Evolutionary conservation across 495 filamentous ascomycete genomes (phyloP).

Genomic region (Cairneyella variabilis): DNA sequence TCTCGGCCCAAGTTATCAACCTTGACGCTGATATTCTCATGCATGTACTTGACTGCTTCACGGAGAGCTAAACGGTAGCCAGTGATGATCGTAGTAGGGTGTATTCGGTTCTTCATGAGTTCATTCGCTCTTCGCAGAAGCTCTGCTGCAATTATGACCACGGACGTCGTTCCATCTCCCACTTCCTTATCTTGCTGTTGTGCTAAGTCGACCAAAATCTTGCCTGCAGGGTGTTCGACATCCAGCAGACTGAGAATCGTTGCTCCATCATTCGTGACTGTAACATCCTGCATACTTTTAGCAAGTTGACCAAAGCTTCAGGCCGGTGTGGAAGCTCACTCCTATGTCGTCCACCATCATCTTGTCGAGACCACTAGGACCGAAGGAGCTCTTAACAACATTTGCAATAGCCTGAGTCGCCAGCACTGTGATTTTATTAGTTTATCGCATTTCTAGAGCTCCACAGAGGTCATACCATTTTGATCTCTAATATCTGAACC

Average conservation of each 20-base stretch:
- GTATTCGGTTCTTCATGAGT: constrained; percentile 98
- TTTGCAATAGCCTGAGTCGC: constrained; percentile 97
- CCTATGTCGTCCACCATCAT: constrained; percentile 99
- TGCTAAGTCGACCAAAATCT: constrained; percentile 95
- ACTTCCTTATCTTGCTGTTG: constrained; percentile 99
- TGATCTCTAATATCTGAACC: constrained; percentile 94
- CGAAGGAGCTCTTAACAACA: constrained; percentile 98
- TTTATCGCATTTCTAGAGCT: background rate
- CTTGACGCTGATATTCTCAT: constrained; percentile 92
- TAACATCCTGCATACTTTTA: constrained; percentile 72
- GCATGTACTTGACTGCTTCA: constrained; percentile 98
- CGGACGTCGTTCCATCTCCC: constrained; percentile 96
- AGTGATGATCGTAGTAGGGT: constrained; percentile 98
- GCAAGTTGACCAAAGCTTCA: constrained; percentile 12
- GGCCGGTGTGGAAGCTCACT: constrained; percentile 44
- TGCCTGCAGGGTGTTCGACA: constrained; percentile 96
- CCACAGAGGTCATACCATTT: constrained; percentile 59
- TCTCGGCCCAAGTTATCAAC: constrained; percentile 88
- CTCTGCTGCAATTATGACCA: constrained; percentile 95
- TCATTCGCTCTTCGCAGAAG: constrained; percentile 93
- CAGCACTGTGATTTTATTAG: constrained; percentile 58
- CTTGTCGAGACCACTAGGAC: constrained; percentile 95
- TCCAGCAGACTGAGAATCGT: constrained; percentile 94
- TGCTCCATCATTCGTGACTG: constrained; percentile 97
- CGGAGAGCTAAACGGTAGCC: constrained; percentile 93